These are phyloP conservation scores for Gnaphalium uliginosum DNA, from an alignment of 129 eudicot genomes.

Conservation along the genomic window DNA sequence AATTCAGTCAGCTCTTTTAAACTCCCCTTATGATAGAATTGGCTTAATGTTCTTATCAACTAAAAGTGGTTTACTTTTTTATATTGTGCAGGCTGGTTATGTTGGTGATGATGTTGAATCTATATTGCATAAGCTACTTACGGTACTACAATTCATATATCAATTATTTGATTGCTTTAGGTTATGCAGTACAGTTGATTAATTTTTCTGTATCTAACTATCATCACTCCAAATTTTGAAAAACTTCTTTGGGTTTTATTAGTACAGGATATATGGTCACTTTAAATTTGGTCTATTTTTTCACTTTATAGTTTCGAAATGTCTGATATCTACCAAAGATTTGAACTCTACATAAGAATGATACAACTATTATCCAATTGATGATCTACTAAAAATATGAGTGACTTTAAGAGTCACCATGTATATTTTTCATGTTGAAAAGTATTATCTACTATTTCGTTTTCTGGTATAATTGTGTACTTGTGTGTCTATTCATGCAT, in stretches of 20 bases:
- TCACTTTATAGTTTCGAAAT: background rate
- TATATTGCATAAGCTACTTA: constrained; percentile 80
- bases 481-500: background rate
- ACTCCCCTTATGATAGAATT: background rate
- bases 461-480: background rate
- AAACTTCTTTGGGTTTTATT: no score
- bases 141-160: constrained; percentile 51
- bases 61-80: constrained; percentile 20
- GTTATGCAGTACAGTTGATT: constrained; percentile 11
- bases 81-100: constrained; percentile 87
- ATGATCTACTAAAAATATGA: background rate
- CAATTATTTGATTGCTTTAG: constrained; percentile 4
- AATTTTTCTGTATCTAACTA: constrained; percentile 7
- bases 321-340: background rate
- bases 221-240: background rate
- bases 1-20: background rate
- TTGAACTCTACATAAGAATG: background rate
- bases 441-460: constrained; percentile 5
- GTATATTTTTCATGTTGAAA: background rate
- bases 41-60: constrained; percentile 5
- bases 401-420: background rate
- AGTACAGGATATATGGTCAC: no score
- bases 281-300: background rate
- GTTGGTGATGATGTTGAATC: constrained; percentile 99
- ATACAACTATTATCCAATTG: background rate